Evolutionary conservation across 2,329 filamentous ascomycete genomes (phyloP).

Genomic region (Coniella vitis): DNA sequence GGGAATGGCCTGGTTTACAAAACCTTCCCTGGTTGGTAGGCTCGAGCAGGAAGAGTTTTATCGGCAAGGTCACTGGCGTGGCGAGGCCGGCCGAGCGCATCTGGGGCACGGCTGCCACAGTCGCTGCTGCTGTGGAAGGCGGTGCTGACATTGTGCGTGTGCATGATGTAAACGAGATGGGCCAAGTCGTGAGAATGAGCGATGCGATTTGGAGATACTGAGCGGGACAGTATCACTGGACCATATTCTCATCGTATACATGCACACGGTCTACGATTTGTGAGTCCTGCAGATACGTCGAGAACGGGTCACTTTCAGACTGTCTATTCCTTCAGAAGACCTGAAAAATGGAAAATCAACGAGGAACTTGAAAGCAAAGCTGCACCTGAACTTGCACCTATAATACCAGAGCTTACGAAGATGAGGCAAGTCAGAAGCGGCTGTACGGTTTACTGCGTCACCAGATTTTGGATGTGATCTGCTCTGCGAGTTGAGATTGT

Average conservation of each 20-base stretch:
- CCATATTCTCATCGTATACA: background rate
- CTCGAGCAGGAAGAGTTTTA: constrained; percentile 81
- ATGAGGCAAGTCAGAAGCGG: too few species aligned
- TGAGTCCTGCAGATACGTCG: too few species aligned
- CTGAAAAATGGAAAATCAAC: too few species aligned
- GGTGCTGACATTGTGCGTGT: constrained; percentile 90
- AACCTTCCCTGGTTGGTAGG: constrained; percentile 85
- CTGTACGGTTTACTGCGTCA: too few species aligned
- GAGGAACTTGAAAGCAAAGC: too few species aligned
- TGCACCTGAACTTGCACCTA: too few species aligned
- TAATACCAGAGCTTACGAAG: too few species aligned
- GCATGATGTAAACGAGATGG: constrained; percentile 86
- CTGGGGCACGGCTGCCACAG: constrained; percentile 84
- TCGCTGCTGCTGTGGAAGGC: constrained; percentile 76
- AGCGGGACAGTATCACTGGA: background rate
- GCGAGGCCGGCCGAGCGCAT: constrained; percentile 60
- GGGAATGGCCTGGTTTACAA: constrained; percentile 55
- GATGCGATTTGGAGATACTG: constrained; percentile 79
- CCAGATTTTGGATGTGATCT: too few species aligned
- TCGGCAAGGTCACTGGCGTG: constrained; percentile 76
- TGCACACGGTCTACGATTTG: too few species aligned
- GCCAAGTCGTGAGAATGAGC: constrained; percentile 73
- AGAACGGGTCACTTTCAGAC: too few species aligned
- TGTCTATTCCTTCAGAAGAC: too few species aligned
- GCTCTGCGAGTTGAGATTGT: too few species aligned